Evolutionary conservation across 2,329 filamentous ascomycete species (phyloP), one percentile per base, ranked within the genome.

Genomic region (Cytospora mali): DNA sequence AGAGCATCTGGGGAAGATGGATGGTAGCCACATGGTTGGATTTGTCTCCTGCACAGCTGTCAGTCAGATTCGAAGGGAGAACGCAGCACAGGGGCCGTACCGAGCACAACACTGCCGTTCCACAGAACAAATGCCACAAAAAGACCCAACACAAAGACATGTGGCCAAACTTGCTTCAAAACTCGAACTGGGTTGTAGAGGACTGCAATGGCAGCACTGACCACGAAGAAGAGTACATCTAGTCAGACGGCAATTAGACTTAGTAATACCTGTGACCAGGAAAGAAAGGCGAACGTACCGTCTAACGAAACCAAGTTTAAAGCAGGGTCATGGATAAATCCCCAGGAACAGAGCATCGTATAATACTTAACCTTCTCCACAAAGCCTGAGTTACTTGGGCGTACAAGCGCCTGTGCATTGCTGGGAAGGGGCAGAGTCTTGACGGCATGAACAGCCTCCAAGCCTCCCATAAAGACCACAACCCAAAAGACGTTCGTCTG

Each of bases 401-500:
- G 67, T 23, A 70, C 62, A 0, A 76, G 76, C 18, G 14, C n/a
- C 42, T 46, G 42, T 18, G n/a, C 21, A 13, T 4, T 13, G 42
- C 69, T 54, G 23, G 16, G 50, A 6, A 29, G 16, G 10, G 58
- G 72, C 29, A 84, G 70, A 4, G 69, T 75, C 70, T 81, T 84
- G 64, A 85, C 75, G 21, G 76, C 80, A 68, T 83, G 80, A 2
- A 86, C 74, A 50, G 77, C 76, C 72, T 88, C 83, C 49, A 86
- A 65, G 6, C 83, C 88, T 23, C 89, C 89, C 69, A 92, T 85
- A 70, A 91, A 92, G 0, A 93, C 80, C 1, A 91, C 89, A 0
- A 93, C 88, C 95, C 95, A 99, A 73, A 99, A 97, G 61, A 98
- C 90, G 70, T 99, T 99, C 0, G 95, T 99, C 75, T 99, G 95